Base-by-base conservation (phyloP, 371 early-diverging fungal genomes). In the Blastocladiella emersonii region DNA sequence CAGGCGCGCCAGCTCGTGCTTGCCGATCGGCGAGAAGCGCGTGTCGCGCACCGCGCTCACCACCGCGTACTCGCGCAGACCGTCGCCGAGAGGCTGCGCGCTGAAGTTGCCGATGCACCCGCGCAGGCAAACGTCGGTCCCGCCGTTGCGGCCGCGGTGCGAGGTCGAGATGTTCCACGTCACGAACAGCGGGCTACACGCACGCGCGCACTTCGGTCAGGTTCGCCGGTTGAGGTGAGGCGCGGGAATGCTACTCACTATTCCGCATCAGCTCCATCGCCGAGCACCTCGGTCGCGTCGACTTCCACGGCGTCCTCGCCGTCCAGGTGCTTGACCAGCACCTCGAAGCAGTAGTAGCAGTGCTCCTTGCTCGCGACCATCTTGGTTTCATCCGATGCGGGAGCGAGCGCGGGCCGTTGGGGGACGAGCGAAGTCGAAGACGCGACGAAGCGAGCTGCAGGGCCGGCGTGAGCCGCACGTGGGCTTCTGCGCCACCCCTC, bases 71-170 rank as follows among this genome's bases (percentile, higher is more conserved):
- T 92, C 82, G 34, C 74, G 70, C 32, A 96, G 71, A 0, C 92
- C 94, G 35, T 66, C 57, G 64, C 77, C 79, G 30, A 96, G 72
- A 13, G 80, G 72, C 78, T 85, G 70, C 5, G 93, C 72, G 13
- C 76, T 72, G 67, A 96, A 96, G 69, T 85, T 94, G 21, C 97
- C 97, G 53, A 96, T 94, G 71, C 95, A 96, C 17, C 96, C 96
- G 61, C 94, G 86, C 48, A 94, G 74, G 44, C 70, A 64, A 13
- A 78, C 73, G 7, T 71, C 78, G 56, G 21, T 17, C 15, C 5
- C 39, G 57, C 53, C 55, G 3, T 8, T n/a, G 34, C n/a, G 21
- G 60, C 23, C 27, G 34, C 21, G 12, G 30, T 25, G 34, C 27
- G 34, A 53, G 56, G 37, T 13, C 35, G 25, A 25, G 15, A 74